Evolutionary conservation across 2,329 filamentous ascomycete genomes (phyloP), one percentile per base, ranked within the genome.

Genomic region (Calonectria henricotiae): DNA sequence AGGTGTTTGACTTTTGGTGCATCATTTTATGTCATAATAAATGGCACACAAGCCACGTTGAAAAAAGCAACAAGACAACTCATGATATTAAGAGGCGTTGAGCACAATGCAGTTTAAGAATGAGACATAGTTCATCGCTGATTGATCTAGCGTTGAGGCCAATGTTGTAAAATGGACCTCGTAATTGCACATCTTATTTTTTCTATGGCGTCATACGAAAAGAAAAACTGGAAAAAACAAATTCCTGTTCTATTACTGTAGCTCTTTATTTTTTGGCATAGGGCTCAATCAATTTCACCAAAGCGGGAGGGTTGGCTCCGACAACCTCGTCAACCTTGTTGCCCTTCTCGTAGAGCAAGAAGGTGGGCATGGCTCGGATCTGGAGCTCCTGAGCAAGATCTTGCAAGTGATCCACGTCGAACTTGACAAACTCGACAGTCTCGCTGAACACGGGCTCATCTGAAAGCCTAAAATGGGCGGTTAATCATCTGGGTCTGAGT

Each of bases 301-400:
- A 65, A 2, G 58, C 71, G 20, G 83, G 82, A n/a, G 92, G 92
- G 85, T 94, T 94, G 78, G 94, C 95, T 73, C 95, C 95, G 32
- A 96, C 90, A 69, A 98, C 85, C 84, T 94, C 92, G 49, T 84
- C 86, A 41, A 91, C 83, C 87, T 93, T 92, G 82, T 94, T 82
- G 74, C 93, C 94, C 76, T 91, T 83, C 88, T 94, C 93, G 90
- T 95, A 98, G 79, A 97, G 83, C 67, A 93, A 79, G 86, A 98
- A 98, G 32, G 94, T 97, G 67, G 96, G 95, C 95, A 98, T 98
- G 81, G 95, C 95, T 77, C 93, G 91, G 82, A 98, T 89, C 74
- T 90, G 90, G 73, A 96, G 90, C 80, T 96, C 90, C 78, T 92
- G 88, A 37, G 93, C 91, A 61, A 98, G 88, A 1, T 93, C 91